These are phyloP conservation scores for Lojkania enalia DNA, from an alignment of 2,329 filamentous ascomycete species.

Conservation along the genomic window DNA sequence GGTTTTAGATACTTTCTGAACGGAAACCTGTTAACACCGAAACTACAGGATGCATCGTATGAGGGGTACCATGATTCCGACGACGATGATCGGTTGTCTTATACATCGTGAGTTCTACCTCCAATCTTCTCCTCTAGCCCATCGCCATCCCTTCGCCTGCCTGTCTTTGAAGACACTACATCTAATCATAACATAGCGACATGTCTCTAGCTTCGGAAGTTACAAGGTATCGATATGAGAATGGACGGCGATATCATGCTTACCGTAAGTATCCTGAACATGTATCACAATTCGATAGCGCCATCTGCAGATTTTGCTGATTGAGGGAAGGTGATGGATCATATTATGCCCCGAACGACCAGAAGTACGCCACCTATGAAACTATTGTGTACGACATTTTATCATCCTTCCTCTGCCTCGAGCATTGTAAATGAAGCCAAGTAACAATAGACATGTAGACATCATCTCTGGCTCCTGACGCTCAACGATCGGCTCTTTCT, in stretches of 20 bases:
- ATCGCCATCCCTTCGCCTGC: too few relatives aligned
- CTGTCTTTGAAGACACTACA: too few relatives aligned
- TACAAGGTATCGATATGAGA: conserved; percentile 46
- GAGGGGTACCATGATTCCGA: conserved; percentile 26
- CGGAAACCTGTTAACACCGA: too few relatives aligned
- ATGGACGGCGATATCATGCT: conserved; percentile 41
- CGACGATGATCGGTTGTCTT: conserved; percentile 31
- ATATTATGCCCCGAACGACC: conserved; percentile 43
- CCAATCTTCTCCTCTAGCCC: background rate
- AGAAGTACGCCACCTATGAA: conserved; percentile 31
- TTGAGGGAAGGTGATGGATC: conserved; percentile 29
- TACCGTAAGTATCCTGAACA: conserved; percentile 31
- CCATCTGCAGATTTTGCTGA: background rate
- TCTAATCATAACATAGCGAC: too few relatives aligned
- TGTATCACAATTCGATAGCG: background rate
- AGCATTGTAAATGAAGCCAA: too few relatives aligned
- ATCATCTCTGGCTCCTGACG: conserved; percentile 41
- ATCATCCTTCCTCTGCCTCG: background rate
- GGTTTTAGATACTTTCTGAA: too few relatives aligned
- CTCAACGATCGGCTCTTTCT: conserved; percentile 42
- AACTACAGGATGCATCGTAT: conserved; percentile 28
- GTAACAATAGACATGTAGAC: too few relatives aligned
- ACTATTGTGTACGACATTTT: conserved; percentile 30
- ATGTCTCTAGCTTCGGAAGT: conserved; percentile 45
- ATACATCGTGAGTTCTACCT: conserved; percentile 24